Base-by-base conservation (phyloP, 805 yeast genomes). In the Ogataea populi-albae region DNA sequence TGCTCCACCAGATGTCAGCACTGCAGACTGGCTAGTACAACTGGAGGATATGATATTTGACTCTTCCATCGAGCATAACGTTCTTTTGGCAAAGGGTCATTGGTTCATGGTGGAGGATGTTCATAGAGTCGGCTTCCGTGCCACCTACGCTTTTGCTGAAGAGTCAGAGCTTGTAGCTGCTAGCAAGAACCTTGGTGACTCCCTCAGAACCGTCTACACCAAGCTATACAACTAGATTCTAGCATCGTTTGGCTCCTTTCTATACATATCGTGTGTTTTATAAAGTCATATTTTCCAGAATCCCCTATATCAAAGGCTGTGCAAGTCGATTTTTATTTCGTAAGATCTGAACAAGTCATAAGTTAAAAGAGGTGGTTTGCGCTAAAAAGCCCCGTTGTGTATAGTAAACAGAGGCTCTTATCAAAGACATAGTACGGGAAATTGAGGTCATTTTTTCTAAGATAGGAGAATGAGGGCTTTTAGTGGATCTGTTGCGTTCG, bases 1-100 rank as follows among this genome's bases (percentile, higher is more conserved):
- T 5, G 66, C 66, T 47, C 72, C 67, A 37, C 71, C 69, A 16
- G 15, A 25, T 20, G 23, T 36, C 3, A 11, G 34, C 62, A 47
- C 46, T 18, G 32, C 30, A 4, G 47, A 54, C 34, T 59, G 63
- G 64, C 46, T 50, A 17, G 27, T 26, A 1, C 62, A 66, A 26
- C 36, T 62, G 17, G 66, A 62, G 45, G 49, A 47, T 23, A 22
- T 32, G 17, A 46, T 60, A 6, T 59, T 41, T 32, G 54, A 54
- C 12, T 34, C 48, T n/a, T 35, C 36, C 23, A 34, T 55, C 17
- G 49, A 46, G 12, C 45, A 52, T 16, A 49, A 50, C 7, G 57
- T 60, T 10, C 39, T 55, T 10, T 37, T 62, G 15, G 57, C 59
- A 15, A 59, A 57, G 34, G 66, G 66, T 14, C 52, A 50, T 23